phyloP scores from a whole-genome alignment of 139 green algal genomes.

The Yamagishiella unicocca region DNA sequence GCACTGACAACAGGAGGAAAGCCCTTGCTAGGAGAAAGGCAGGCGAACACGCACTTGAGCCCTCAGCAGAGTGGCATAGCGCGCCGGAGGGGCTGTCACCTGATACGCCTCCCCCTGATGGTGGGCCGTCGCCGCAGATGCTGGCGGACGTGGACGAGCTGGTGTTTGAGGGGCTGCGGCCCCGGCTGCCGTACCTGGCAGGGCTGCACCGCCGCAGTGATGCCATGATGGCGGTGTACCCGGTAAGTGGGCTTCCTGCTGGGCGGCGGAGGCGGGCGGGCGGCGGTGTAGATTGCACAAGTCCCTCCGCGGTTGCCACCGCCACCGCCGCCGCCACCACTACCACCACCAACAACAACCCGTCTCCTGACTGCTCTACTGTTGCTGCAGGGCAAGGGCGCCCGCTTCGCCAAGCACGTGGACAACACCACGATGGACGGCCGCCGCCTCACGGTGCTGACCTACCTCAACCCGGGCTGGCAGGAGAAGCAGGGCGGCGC shows the following conservation, averaged over 20 bases:
- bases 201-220: slow-evolving; percentile 52
- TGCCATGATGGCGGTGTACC: slow-evolving; percentile 66
- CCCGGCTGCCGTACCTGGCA: slow-evolving; percentile 33
- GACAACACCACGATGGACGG: slow-evolving; percentile 67
- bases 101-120: no score
- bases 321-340: neutral
- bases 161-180: slow-evolving; percentile 54
- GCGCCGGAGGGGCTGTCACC: no score
- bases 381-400: slow-evolving; percentile 34
- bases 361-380: neutral
- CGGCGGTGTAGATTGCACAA: neutral
- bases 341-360: neutral
- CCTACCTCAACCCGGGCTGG: slow-evolving; percentile 69
- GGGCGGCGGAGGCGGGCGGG: no score
- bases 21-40: no score
- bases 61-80: no score
- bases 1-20: no score
- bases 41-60: no score
- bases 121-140: slow-evolving; percentile 34
- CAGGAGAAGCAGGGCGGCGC: slow-evolving; percentile 48
- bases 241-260: slow-evolving; percentile 1
- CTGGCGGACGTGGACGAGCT: slow-evolving; percentile 61
- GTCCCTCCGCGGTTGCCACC: neutral
- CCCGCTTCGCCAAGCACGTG: slow-evolving; percentile 65
- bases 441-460: slow-evolving; percentile 66